phyloP scores from a whole-genome alignment of 306 rosid species.

The Prunus salicina region DNA sequence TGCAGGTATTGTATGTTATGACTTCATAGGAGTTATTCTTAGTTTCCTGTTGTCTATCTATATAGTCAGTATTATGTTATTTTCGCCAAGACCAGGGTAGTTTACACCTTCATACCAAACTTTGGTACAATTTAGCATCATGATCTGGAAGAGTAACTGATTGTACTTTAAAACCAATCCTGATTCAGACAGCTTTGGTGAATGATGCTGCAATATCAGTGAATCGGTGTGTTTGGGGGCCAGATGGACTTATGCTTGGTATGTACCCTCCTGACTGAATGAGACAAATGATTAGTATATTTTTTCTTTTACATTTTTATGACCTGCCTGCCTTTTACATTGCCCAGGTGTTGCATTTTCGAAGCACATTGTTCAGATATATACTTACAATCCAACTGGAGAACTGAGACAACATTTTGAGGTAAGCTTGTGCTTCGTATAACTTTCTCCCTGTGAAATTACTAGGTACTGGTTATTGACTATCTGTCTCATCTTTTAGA shows the following conservation, averaged over 20 bases:
- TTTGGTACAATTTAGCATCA: background rate
- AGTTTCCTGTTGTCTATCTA: background rate
- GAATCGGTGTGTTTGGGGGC: conserved; percentile 48
- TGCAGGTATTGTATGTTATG: conserved; percentile 31
- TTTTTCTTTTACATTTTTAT: background rate
- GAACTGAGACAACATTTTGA: conserved; percentile 42
- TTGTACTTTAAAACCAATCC: conserved; percentile 11
- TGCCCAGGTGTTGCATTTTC: conserved; percentile 43
- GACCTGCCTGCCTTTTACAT: background rate
- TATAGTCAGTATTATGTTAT: background rate
- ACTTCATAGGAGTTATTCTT: background rate
- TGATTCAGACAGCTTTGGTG: conserved; percentile 35
- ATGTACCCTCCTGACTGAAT: conserved; percentile 1
- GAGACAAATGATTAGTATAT: background rate
- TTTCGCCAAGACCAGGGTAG: conserved; percentile 1
- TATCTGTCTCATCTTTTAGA: conserved; percentile 23
- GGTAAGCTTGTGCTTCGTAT: conserved; percentile 18
- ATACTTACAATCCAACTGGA: conserved; percentile 39
- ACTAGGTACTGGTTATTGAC: conserved; percentile 11
- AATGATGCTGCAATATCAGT: conserved; percentile 43
- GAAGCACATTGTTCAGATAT: conserved; percentile 40
- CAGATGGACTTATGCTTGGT: conserved; percentile 45
- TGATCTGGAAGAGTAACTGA: background rate
- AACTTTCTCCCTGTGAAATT: background rate
- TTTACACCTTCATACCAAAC: background rate